Percentiles rank a stretch among this genome's conserved stretches.
Conservation (phyloP, 2,329 filamentous ascomycete species). For the Rhinocladiella similis region DNA sequence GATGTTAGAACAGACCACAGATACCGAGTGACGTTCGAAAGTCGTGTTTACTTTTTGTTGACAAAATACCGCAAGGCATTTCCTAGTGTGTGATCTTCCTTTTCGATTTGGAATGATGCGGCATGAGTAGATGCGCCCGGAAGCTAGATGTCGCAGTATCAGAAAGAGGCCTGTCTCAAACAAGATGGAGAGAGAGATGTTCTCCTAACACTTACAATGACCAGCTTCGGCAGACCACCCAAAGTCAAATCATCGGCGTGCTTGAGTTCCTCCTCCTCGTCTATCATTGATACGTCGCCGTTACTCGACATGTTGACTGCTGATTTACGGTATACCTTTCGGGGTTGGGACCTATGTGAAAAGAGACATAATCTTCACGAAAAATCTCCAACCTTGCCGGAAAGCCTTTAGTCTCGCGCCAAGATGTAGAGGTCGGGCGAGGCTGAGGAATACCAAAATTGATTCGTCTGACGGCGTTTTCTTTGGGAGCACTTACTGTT, state of each 20-base stretch:
- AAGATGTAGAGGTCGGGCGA: background rate
- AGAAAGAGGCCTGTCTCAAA: background rate
- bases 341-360: background rate
- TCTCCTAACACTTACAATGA: conserved; percentile 20
- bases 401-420: background rate
- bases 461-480: background rate
- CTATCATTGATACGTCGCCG: conserved; percentile 4
- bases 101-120: conserved; percentile 90
- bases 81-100: conserved; percentile 92
- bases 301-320: conserved; percentile 10
- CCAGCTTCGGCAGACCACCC: conserved; percentile 25
- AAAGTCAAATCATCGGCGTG: conserved; percentile 22
- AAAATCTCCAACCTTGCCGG: background rate
- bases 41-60: conserved; percentile 80
- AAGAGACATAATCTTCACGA: background rate
- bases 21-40: too few relatives aligned
- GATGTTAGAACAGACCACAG: background rate
- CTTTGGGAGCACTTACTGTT: background rate
- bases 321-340: background rate
- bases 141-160: conserved; percentile 55
- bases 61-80: conserved; percentile 94
- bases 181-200: background rate
- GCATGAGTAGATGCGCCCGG: conserved; percentile 81
- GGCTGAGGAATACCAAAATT: background rate
- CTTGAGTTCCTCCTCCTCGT: conserved; percentile 8